Evolutionary conservation across 352 stramenopile species (phyloP).

Genomic region (Phytophthora citrophthora): DNA sequence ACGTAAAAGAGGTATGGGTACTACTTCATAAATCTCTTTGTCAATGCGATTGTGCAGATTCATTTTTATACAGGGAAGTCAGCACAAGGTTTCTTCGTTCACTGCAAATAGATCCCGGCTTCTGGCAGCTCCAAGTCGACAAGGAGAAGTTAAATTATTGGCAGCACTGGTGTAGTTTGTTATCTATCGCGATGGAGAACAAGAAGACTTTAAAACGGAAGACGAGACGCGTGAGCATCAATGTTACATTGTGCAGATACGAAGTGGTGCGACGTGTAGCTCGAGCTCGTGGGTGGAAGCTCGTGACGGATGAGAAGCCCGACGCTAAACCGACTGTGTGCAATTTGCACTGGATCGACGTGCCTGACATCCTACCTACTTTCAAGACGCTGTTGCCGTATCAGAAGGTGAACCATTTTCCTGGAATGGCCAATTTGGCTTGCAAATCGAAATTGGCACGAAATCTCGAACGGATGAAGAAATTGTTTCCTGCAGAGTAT

Average conservation of each 20-base stretch:
- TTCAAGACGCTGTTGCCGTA: conserved; percentile 92
- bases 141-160: no score
- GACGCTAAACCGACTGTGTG: conserved; percentile 68
- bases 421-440: conserved; percentile 94
- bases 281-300: conserved; percentile 74
- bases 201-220: conserved; percentile 36
- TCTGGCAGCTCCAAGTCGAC: no score
- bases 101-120: not conserved
- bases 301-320: conserved; percentile 79
- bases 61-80: no score
- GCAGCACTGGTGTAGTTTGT: no score
- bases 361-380: conserved; percentile 89
- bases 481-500: conserved; percentile 93
- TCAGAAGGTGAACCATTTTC: conserved; percentile 97
- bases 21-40: no score
- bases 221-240: conserved; percentile 66
- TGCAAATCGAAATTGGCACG: conserved; percentile 95
- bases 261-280: conserved; percentile 86
- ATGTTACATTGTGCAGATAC: conserved; percentile 80
- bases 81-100: not conserved
- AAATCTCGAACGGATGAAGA: conserved; percentile 96
- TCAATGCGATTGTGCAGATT: no score
- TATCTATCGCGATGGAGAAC: conserved; percentile 16
- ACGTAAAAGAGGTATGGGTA: no score
- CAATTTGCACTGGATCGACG: conserved; percentile 96